Conservation (phyloP, 257 asterid species). For the Solanum habrochaites region DNA sequence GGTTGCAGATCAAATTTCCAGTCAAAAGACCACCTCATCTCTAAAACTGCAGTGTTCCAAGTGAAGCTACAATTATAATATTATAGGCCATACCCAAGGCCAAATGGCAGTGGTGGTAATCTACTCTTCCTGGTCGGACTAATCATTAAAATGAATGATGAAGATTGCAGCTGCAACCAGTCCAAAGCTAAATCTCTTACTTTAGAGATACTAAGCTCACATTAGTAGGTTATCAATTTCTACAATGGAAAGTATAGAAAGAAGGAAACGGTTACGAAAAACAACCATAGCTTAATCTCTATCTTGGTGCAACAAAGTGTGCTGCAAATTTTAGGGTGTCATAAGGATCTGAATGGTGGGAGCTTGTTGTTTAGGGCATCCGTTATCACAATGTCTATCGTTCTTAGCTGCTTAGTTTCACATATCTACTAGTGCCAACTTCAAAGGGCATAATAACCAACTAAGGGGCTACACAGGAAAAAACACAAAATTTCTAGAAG, state of each 20-base stretch:
- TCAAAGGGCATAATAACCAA: neutral
- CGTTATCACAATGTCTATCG: neutral
- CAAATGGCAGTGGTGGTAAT: neutral
- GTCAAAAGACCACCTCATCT: neutral
- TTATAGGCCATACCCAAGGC: neutral
- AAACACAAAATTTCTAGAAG: neutral
- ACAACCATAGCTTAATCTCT: neutral
- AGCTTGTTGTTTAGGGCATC: neutral
- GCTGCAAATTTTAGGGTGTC: neutral
- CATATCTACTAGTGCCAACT: neutral
- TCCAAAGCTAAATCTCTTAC: neutral
- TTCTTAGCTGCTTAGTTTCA: neutral
- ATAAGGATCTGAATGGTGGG: neutral
- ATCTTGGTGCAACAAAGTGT: neutral
- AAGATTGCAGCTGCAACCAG: neutral
- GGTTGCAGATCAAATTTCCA: neutral
- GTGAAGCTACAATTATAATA: neutral
- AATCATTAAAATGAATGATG: neutral
- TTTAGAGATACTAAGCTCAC: neutral
- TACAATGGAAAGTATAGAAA: neutral
- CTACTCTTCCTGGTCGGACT: neutral
- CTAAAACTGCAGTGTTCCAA: neutral
- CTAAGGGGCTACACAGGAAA: neutral
- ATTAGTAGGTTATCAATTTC: neutral
- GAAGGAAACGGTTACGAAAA: neutral